These are phyloP conservation scores for Yarrowia bubula DNA, from an alignment of 805 yeast genomes.

Conservation along the genomic window DNA sequence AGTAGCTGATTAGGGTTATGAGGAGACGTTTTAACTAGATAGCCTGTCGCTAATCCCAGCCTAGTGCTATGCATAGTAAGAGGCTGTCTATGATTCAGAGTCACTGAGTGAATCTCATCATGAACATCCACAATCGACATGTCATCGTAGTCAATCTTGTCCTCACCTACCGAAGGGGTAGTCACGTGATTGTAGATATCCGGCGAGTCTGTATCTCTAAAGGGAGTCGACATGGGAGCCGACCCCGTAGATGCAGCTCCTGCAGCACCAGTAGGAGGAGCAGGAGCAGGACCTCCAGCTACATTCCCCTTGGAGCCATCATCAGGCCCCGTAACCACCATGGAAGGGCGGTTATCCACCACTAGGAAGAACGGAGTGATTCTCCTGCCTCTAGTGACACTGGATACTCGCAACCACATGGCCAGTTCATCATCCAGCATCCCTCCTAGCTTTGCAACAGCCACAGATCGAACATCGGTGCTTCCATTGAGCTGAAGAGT, in stretches of 20 bases:
- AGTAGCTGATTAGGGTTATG: constrained; percentile 19
- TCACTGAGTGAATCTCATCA: constrained; percentile 38
- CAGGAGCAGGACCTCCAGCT: constrained; percentile 2
- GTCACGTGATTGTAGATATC: constrained; percentile 32
- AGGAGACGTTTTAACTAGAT: constrained; percentile 31
- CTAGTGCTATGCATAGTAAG: constrained; percentile 26
- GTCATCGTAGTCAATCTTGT: constrained; percentile 30
- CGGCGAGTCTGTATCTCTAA: constrained; percentile 36
- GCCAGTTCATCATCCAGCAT: constrained; percentile 39
- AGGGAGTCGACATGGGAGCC: constrained; percentile 2
- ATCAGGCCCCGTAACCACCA: not conserved
- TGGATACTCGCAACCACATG: constrained; percentile 35
- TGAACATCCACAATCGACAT: constrained; percentile 36
- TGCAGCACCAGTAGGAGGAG: not conserved
- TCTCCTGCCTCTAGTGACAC: not conserved
- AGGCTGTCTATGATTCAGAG: constrained; percentile 31
- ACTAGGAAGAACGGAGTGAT: constrained; percentile 15
- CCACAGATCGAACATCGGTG: constrained; percentile 39
- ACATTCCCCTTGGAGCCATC: not conserved
- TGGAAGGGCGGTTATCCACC: not conserved
- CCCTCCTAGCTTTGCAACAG: constrained; percentile 40
- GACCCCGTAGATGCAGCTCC: constrained; percentile 2
- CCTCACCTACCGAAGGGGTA: constrained; percentile 22
- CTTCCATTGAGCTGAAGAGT: constrained; percentile 33
- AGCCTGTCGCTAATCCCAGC: constrained; percentile 30